Evolutionary conservation across 78 protist species (phyloP), one percentile per base, ranked within the genome.

Genomic region (Chrysochromulina tobinii): DNA sequence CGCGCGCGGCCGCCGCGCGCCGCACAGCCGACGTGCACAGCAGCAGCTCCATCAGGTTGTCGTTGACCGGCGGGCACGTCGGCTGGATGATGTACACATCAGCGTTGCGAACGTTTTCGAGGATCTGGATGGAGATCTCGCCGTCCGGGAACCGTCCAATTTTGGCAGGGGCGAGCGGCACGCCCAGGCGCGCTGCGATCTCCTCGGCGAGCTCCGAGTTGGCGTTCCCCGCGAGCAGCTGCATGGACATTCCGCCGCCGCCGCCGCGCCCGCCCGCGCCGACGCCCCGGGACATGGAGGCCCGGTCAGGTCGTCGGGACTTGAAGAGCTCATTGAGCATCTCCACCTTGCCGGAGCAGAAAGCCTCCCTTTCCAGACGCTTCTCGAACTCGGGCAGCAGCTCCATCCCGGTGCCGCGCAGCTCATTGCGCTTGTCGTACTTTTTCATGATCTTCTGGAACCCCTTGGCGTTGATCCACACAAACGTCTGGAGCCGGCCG

Each of bases 11-110:
- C 1, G 97, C 93, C 18, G 99, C 94, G 9, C 92, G 93, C 64
- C 61, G 53, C 18, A 7, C 55, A 57, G 48, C 84, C 53, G 58
- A 23, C 27, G 55, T 9, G 84, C 18, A 14, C 7, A 75, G 57
- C 38, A 75, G 84, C 59, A 75, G 84, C 84, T 75, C 53, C 98
- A 97, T 97, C 69, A 96, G 73, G 72, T 72, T 12, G 79, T 95
- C 96, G 91, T 97, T 97, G 54, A 97, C 96, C 50, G 94, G 95
- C 21, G 94, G 92, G 85, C 92, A 95, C 20, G 93, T 93, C 59
- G 95, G 89, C 94, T 96, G 96, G 61, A 96, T 91, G 77, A 96
- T 86, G 92, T 87, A 96, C 50, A 95, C 87, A 58, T 95, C 96
- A 25, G 67, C 0, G 48, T 96, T 96, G 54, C 96, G 79, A 20